phyloP scores from a whole-genome alignment of 176 grass and related monocot genomes.

The Echinochloa phyllopogon region DNA sequence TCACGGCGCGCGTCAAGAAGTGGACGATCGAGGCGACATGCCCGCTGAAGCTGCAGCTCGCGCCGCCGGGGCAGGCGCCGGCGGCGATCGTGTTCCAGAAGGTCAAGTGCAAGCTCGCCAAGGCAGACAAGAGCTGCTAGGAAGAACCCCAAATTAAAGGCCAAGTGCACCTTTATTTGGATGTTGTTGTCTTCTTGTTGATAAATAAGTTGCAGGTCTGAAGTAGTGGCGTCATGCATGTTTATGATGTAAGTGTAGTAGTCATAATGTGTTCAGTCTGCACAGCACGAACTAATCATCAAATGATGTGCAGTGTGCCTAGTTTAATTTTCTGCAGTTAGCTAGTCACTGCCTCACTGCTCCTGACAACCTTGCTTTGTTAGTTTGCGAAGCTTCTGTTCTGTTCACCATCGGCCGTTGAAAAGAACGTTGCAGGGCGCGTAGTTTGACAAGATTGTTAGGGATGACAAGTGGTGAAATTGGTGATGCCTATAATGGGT shows the following conservation, averaged over 20 bases:
- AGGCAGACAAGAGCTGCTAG: conserved; percentile 40
- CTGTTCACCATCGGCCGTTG: not conserved
- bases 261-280: not conserved
- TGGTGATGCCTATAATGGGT: no score
- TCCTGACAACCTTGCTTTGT: not conserved
- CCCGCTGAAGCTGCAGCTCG: conserved; percentile 45
- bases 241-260: not conserved
- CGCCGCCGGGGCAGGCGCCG: conserved; percentile 10
- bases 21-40: conserved; percentile 29
- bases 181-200: not conserved
- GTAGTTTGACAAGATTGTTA: no score
- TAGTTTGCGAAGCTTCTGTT: not conserved
- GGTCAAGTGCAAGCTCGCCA: conserved; percentile 38
- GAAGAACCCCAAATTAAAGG: no score
- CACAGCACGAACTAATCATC: not conserved
- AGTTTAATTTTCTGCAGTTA: not conserved
- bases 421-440: no score
- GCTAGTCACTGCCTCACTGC: not conserved
- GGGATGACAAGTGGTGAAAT: no score
- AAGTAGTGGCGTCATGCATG: not conserved
- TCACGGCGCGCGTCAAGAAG: not conserved
- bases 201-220: not conserved
- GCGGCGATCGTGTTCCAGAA: conserved; percentile 36
- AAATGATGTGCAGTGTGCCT: not conserved
- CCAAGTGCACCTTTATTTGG: not conserved